Base-by-base conservation (phyloP, 2,329 filamentous ascomycete genomes). In the Nemania sp. region DNA sequence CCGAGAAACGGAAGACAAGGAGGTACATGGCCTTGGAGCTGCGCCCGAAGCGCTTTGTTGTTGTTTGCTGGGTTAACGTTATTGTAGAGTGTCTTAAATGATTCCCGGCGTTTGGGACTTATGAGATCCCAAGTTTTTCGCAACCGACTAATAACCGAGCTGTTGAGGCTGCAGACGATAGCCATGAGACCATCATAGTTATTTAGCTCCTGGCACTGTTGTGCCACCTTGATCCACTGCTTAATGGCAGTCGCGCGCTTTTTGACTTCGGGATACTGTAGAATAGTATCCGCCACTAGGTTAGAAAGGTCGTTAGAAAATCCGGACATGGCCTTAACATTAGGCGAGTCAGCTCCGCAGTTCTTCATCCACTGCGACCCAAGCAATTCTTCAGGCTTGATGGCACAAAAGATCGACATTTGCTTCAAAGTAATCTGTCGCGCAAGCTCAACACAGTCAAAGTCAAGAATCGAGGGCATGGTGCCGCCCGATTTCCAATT, bases 151-250 rank as follows among this genome's bases (percentile, higher is more conserved):
- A 99, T 95, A 74, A 94, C 95, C 18, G 94, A 97, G 65, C 92
- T 94, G 80, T 97, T 97, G 56, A 99, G 82, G 10, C 93, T 94
- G 83, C 94, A 98, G 75, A 97, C 93, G 74, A 99, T 97, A 7
- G 96, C 94, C 94, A 98, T 98, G 11, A 99, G 83, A 0, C 93
- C 93, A 77, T 99, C 95, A 75, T 98, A 99, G 82, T 99, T 99
- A 82, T 96, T 92, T 27, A 98, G 86, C 76, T 96, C 93, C 5
- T 97, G 84, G 72, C 93, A 97, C 75, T 92, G 93, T 74, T 92
- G 87, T 0, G 93, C 93, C 73, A 98, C 90, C 84, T 98, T 99
- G 78, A 98, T 93, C 96, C 96, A 99, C 74, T 98, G 94, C 83
- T 99, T 98, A 82, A 99, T 96, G 60, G 94, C 89, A 1, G 88